Evolutionary conservation across 345 rosid species (phyloP).

Genomic region (Microcos paniculata): DNA sequence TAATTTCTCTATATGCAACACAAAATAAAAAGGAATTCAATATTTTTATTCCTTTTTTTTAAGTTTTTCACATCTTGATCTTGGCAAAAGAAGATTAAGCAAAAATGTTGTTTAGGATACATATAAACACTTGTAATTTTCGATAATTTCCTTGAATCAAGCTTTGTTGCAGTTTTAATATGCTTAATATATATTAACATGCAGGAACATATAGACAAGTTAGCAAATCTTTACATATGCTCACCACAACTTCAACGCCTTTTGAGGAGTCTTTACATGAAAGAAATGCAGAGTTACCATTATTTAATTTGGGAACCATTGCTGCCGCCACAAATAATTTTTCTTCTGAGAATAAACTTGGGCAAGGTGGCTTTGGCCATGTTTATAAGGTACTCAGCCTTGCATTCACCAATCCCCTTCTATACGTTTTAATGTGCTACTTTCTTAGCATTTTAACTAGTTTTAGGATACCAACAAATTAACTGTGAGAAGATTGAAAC

Average conservation of each 20-base stretch:
- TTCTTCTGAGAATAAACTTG: conserved; percentile 47
- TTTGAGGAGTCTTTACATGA: conserved; percentile 22
- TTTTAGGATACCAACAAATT: too few relatives aligned
- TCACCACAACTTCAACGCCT: conserved; percentile 22
- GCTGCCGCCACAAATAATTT: conserved; percentile 51
- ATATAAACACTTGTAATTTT: too few relatives aligned
- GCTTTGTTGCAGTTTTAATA: too few relatives aligned
- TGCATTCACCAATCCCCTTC: not conserved
- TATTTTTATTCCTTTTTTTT: too few relatives aligned
- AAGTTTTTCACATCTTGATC: too few relatives aligned
- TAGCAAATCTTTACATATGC: not conserved
- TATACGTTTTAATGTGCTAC: not conserved
- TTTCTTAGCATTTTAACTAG: too few relatives aligned
- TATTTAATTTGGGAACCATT: conserved; percentile 39
- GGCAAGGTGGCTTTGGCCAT: conserved; percentile 67
- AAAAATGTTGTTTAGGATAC: too few relatives aligned
- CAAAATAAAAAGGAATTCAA: too few relatives aligned
- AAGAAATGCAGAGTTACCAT: conserved; percentile 38
- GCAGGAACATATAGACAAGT: conserved; percentile 26
- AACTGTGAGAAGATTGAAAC: not conserved
- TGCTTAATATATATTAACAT: not conserved
- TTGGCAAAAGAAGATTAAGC: too few relatives aligned
- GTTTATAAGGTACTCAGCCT: conserved; percentile 52
- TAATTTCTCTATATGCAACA: too few relatives aligned
- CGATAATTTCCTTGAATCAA: too few relatives aligned